Conservation (phyloP, 192 early-diverging fungal species). For the Phycomyces blakesleeanus region DNA sequence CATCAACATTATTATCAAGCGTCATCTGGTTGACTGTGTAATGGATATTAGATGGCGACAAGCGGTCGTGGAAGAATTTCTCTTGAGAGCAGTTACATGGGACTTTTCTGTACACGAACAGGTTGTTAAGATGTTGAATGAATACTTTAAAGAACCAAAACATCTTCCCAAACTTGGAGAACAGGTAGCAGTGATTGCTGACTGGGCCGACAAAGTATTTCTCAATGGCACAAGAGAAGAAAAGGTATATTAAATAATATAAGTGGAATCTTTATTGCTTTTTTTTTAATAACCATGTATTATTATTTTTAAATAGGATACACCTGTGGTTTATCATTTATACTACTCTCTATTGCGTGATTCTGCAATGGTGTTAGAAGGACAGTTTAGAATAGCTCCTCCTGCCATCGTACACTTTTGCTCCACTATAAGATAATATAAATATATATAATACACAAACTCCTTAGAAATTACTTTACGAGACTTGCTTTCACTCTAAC, state of each 20-base stretch:
- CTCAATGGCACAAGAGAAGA: slow-evolving; percentile 9
- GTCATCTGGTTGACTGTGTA: slow-evolving; percentile 37
- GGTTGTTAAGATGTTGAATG: slow-evolving; percentile 31
- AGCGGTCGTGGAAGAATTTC: slow-evolving; percentile 41
- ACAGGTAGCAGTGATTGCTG: slow-evolving; percentile 16
- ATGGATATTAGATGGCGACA: slow-evolving; percentile 33
- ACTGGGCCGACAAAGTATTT: slow-evolving; percentile 12
- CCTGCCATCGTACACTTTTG: background rate
- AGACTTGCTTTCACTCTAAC: too few species aligned
- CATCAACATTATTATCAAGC: slow-evolving; percentile 35
- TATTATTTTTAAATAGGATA: background rate
- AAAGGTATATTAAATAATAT: slow-evolving; percentile 9
- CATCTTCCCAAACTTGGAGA: slow-evolving; percentile 15
- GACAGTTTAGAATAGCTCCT: slow-evolving; percentile 2
- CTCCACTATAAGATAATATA: background rate
- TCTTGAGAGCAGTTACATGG: slow-evolving; percentile 34
- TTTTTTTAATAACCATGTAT: background rate
- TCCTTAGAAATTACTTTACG: too few species aligned
- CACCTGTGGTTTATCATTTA: background rate
- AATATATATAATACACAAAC: background rate
- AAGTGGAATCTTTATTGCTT: background rate
- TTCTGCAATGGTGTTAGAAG: background rate
- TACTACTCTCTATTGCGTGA: background rate
- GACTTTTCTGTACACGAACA: slow-evolving; percentile 38
- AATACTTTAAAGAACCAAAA: slow-evolving; percentile 30